These are phyloP conservation scores for Cadophora malorum DNA, from an alignment of 2,329 filamentous ascomycete species.

Conservation along the genomic window DNA sequence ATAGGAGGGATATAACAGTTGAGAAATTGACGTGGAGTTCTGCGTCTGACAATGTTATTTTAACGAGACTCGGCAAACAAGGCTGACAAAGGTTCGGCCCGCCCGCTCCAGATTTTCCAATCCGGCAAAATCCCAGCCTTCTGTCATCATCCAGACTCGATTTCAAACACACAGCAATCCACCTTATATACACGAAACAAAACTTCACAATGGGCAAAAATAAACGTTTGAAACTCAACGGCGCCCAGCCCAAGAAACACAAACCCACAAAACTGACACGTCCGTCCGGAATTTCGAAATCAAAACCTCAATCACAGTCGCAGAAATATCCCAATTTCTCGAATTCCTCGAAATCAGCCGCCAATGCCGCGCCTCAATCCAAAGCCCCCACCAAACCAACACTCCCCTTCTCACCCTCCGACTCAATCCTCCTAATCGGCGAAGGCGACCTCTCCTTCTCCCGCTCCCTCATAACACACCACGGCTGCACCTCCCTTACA, in stretches of 20 bases:
- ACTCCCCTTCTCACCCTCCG: constrained; percentile 71
- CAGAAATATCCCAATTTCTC: constrained; percentile 8
- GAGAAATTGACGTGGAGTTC: background rate
- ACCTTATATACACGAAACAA: background rate
- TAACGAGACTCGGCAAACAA: background rate
- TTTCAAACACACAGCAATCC: background rate
- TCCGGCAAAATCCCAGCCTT: constrained; percentile 17
- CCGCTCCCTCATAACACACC: constrained; percentile 67
- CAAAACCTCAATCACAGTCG: constrained; percentile 19
- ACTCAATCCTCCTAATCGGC: constrained; percentile 77
- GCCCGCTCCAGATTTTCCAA: constrained; percentile 10
- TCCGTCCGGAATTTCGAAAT: constrained; percentile 31
- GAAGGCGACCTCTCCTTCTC: constrained; percentile 85
- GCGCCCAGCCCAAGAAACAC: constrained; percentile 25
- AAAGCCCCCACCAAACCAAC: constrained; percentile 51
- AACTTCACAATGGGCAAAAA: constrained; percentile 40
- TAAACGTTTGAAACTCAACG: constrained; percentile 34
- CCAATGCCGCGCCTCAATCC: constrained; percentile 40
- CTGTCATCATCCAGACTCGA: background rate
- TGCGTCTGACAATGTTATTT: background rate
- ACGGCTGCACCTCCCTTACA: constrained; percentile 69
- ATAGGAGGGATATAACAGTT: too few relatives aligned
- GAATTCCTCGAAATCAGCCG: constrained; percentile 20
- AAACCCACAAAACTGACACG: constrained; percentile 27
- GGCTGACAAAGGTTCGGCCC: constrained; percentile 9